A percentile compares a stretch with the other conserved stretches of the same genome.
Evolutionary conservation across 805 yeast species (phyloP).

Genomic region (Zygosaccharomyces pseudorouxii): DNA sequence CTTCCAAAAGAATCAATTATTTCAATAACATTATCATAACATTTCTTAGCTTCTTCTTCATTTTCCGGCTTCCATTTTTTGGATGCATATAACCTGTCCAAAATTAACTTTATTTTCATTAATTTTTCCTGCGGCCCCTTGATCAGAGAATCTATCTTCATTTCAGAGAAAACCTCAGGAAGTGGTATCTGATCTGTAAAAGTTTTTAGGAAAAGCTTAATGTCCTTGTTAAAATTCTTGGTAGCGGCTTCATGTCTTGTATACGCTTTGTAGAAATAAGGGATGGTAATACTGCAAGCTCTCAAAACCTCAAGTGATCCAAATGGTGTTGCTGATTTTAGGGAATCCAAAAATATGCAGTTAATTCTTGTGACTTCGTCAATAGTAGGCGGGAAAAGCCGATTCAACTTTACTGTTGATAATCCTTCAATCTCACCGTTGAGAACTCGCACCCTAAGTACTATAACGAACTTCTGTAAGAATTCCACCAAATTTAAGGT

Average conservation of each 20-base stretch:
- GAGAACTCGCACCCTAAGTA: slow-evolving; percentile 66
- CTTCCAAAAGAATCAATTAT: slow-evolving; percentile 81
- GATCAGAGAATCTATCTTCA: slow-evolving; percentile 56
- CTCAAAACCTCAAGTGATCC: slow-evolving; percentile 75
- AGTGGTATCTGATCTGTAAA: slow-evolving; percentile 27
- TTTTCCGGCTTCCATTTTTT: slow-evolving; percentile 42
- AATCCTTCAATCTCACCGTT: slow-evolving; percentile 48
- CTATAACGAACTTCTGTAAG: slow-evolving; percentile 72
- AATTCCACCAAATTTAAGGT: slow-evolving; percentile 69
- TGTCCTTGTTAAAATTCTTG: slow-evolving; percentile 49
- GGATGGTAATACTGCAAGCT: slow-evolving; percentile 78
- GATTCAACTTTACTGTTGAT: slow-evolving; percentile 64
- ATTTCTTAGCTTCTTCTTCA: slow-evolving; percentile 33
- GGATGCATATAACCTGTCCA: slow-evolving; percentile 54
- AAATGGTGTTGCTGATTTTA: slow-evolving; percentile 58
- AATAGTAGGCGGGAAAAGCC: slow-evolving; percentile 88
- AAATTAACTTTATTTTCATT: slow-evolving; percentile 61
- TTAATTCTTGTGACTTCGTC: slow-evolving; percentile 91
- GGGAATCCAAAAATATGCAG: slow-evolving; percentile 73
- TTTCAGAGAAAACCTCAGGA: slow-evolving; percentile 40
- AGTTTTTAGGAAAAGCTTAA: slow-evolving; percentile 42
- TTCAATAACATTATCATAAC: slow-evolving; percentile 50
- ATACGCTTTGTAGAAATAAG: slow-evolving; percentile 88
- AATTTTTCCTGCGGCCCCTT: slow-evolving; percentile 64
- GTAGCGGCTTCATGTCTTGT: slow-evolving; percentile 94